A percentile compares a stretch with the other conserved stretches of the same genome.
Conservation (phyloP, 768 basidiomycete species). For the Strobilomyces confusus region DNA sequence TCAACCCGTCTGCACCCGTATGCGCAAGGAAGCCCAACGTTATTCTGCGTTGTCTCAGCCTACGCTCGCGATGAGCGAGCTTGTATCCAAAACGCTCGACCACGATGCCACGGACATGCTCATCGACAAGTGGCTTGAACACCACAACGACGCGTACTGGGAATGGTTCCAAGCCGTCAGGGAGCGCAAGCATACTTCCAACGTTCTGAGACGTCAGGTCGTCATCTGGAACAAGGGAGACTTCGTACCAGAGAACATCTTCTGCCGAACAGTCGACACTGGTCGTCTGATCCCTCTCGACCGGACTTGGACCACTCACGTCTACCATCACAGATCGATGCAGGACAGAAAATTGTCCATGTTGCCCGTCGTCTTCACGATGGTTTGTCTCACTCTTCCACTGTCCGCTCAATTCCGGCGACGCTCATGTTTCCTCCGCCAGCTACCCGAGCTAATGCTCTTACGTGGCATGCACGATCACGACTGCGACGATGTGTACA, state of each 20-base stretch:
- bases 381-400: conserved; percentile 42
- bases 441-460: conserved; percentile 79
- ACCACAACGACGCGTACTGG: conserved; percentile 69
- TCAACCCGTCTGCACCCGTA: conserved; percentile 15
- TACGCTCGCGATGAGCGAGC: conserved; percentile 69
- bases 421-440: conserved; percentile 6
- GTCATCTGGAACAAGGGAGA: conserved; percentile 60
- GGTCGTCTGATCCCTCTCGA: conserved; percentile 75
- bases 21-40: conserved; percentile 26
- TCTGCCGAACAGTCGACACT: conserved; percentile 75
- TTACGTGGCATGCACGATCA: conserved; percentile 77
- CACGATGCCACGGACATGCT: conserved; percentile 73
- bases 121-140: conserved; percentile 83
- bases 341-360: conserved; percentile 67
- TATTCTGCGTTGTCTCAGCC: conserved; percentile 69
- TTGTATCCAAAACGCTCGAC: conserved; percentile 73
- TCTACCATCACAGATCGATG: conserved; percentile 75
- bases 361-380: conserved; percentile 79
- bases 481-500: conserved; percentile 73
- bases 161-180: conserved; percentile 74
- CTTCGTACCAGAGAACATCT: conserved; percentile 75
- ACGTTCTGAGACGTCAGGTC: conserved; percentile 48
- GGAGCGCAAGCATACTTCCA: conserved; percentile 57
- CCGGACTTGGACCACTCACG: conserved; percentile 78
- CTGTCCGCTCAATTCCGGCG: neutral